phyloP scores from a whole-genome alignment of 2,329 filamentous ascomycete species.

The Trichoderma sp. region DNA sequence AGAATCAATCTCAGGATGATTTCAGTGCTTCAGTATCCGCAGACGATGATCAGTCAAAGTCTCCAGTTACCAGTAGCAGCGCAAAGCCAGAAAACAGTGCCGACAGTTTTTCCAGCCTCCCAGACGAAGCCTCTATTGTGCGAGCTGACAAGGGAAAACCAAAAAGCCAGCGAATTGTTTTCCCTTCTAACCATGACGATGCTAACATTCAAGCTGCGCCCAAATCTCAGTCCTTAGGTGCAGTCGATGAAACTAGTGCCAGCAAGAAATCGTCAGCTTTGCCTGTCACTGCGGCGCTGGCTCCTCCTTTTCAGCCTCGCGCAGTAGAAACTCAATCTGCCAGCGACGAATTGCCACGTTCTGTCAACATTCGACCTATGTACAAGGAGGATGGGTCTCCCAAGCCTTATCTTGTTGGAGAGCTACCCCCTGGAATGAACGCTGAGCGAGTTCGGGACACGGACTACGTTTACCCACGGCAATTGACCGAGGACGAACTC shows the following conservation, averaged over 20 bases:
- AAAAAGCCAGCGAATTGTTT: constrained; percentile 26
- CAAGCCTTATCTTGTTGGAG: constrained; percentile 60
- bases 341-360: constrained; percentile 1
- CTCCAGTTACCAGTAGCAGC: constrained; percentile 30
- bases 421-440: constrained; percentile 50
- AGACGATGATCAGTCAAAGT: constrained; percentile 21
- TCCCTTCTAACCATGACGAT: background rate
- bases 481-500: constrained; percentile 62
- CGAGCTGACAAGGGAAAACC: constrained; percentile 27
- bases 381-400: background rate
- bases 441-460: constrained; percentile 47
- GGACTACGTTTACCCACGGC: constrained; percentile 60
- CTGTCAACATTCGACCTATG: background rate
- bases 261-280: constrained; percentile 43
- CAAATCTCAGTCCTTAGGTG: constrained; percentile 19
- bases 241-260: constrained; percentile 31
- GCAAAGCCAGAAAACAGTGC: constrained; percentile 28
- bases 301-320: constrained; percentile 55
- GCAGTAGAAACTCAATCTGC: constrained; percentile 28
- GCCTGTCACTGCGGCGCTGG: constrained; percentile 52
- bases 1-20: constrained; percentile 37
- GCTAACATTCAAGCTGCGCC: constrained; percentile 36
- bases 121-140: constrained; percentile 29
- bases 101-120: constrained; percentile 29
- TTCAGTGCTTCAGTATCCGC: constrained; percentile 32